Conservation (phyloP, 257 asterid species). For the Buddleja alternifolia region DNA sequence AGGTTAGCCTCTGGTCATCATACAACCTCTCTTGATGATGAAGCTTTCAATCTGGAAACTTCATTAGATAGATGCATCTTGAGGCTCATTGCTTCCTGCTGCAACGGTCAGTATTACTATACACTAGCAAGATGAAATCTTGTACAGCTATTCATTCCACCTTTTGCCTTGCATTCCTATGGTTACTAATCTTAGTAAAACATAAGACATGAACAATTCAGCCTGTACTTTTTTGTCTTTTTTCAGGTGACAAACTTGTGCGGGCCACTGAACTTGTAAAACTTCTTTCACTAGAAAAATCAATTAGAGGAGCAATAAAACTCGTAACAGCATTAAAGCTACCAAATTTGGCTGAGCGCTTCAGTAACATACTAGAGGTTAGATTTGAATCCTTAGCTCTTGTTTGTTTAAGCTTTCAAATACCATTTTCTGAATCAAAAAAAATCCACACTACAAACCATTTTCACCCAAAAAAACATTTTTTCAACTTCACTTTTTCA, state of each 20-base stretch:
- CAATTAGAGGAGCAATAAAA: constrained; percentile 90
- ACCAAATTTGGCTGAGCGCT: constrained; percentile 93
- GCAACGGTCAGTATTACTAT: constrained; percentile 59
- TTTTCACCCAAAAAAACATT: too few relatives aligned
- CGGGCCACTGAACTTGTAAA: constrained; percentile 94
- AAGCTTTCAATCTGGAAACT: constrained; percentile 79
- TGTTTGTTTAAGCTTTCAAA: too few relatives aligned
- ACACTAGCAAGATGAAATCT: neutral
- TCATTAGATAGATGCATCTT: constrained; percentile 89
- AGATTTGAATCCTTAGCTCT: constrained; percentile 25
- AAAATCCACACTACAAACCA: too few relatives aligned
- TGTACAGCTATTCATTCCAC: neutral
- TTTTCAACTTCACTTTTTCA: too few relatives aligned
- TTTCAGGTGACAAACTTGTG: constrained; percentile 85
- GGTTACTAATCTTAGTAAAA: neutral
- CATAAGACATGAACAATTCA: neutral
- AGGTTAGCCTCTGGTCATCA: constrained; percentile 63
- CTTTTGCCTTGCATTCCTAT: neutral
- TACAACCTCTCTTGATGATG: constrained; percentile 73
- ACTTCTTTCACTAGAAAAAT: constrained; percentile 81
- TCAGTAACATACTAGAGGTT: constrained; percentile 86
- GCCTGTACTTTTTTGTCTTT: constrained; percentile 7
- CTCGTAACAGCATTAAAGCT: constrained; percentile 88
- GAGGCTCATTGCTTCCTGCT: constrained; percentile 93
- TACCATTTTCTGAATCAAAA: too few relatives aligned